A percentile compares a stretch with the other conserved stretches of the same genome.
Conservation (phyloP, 2,329 filamentous ascomycete genomes). For the Paecilomyces variotii region DNA sequence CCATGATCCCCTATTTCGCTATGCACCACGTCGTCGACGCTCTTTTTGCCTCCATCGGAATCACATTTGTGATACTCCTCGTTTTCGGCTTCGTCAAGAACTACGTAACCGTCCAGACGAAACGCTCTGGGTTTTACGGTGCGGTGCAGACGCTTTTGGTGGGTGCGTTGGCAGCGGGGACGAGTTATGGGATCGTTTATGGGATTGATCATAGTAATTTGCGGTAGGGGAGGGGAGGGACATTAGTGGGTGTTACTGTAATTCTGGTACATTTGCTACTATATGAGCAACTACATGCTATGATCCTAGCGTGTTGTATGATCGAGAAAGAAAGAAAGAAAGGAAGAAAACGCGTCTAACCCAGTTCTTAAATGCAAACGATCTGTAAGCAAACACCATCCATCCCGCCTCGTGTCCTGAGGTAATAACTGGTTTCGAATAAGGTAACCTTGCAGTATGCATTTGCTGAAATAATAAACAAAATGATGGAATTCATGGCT, state of each 20-base stretch:
- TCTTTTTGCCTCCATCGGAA: constrained; percentile 35
- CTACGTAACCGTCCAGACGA: constrained; percentile 17
- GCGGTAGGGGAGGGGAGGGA: neutral
- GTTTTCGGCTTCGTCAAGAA: constrained; percentile 40
- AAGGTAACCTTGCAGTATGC: neutral
- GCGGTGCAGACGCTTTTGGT: constrained; percentile 27
- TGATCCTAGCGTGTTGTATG: no score
- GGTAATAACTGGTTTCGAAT: no score
- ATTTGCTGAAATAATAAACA: neutral
- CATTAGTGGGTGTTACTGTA: no score
- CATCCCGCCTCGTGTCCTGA: no score
- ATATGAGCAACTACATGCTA: no score
- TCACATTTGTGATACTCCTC: constrained; percentile 36
- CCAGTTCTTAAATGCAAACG: no score
- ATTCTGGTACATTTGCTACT: no score
- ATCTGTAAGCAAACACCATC: no score
- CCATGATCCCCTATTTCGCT: constrained; percentile 42
- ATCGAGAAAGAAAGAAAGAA: no score
- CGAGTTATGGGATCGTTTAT: constrained; percentile 29
- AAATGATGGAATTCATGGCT: neutral
- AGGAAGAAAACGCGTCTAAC: no score
- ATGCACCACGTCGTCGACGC: constrained; percentile 32
- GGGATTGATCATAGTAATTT: constrained; percentile 8
- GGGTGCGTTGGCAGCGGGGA: constrained; percentile 28
- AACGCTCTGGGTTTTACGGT: constrained; percentile 13